These are phyloP conservation scores for Aspergillus sp. DNA, from an alignment of 2,329 filamentous ascomycete species.

Conservation along the genomic window DNA sequence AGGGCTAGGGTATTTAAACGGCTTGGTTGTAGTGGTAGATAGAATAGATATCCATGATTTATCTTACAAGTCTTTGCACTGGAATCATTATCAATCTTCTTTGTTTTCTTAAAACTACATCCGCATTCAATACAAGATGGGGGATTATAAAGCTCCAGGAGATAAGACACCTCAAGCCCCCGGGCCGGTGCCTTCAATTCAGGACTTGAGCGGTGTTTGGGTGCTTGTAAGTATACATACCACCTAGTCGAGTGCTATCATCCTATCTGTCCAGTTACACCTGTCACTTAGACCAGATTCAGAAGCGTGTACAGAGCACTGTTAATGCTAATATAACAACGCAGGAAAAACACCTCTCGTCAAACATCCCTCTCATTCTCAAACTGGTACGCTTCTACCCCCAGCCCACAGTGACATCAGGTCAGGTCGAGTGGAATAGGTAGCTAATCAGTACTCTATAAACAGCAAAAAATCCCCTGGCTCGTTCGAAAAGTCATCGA, in stretches of 20 bases:
- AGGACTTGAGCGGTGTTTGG: not conserved
- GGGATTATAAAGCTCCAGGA: not conserved
- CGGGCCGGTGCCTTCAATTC: not conserved
- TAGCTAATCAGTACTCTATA: not conserved
- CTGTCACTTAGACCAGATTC: too few relatives aligned
- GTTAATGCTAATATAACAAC: not conserved
- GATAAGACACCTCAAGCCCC: not conserved
- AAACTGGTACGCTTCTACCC: not conserved
- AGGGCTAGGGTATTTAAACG: too few relatives aligned
- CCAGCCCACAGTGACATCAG: not conserved
- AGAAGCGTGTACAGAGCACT: not conserved
- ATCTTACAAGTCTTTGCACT: not conserved
- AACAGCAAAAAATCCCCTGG: constrained; percentile 3
- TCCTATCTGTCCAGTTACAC: too few relatives aligned
- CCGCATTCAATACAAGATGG: not conserved
- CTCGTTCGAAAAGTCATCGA: not conserved
- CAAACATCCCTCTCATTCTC: not conserved
- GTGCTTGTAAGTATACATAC: not conserved
- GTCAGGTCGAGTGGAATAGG: not conserved
- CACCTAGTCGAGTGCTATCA: not conserved
- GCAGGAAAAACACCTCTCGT: not conserved
- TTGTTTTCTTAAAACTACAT: not conserved
- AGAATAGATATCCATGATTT: not conserved
- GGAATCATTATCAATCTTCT: not conserved
- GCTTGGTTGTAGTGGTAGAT: not conserved